Evolutionary conservation across 768 basidiomycete species (phyloP).

Genomic region (Trametes villosa): DNA sequence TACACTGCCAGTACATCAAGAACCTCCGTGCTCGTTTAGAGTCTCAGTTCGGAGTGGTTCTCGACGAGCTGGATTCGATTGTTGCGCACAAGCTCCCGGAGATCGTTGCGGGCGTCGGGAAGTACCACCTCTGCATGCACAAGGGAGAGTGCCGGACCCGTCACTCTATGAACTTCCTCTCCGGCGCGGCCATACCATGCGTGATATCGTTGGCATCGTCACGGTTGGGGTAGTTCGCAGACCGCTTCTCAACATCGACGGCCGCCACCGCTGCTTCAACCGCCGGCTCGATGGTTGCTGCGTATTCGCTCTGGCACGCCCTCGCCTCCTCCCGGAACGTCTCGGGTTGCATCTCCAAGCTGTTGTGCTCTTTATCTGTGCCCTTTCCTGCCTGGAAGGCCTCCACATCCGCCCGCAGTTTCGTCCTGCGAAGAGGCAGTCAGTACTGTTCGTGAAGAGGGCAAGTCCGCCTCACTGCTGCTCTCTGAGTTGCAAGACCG

Average conservation of each 20-base stretch:
- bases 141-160: no score
- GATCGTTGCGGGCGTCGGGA: no score
- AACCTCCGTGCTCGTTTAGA: constrained; percentile 14
- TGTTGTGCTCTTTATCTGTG: neutral
- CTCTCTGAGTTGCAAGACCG: neutral
- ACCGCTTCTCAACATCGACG: no score
- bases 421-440: neutral
- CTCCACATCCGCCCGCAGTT: neutral
- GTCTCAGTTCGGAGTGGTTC: constrained; percentile 1
- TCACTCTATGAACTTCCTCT: no score
- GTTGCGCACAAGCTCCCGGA: neutral
- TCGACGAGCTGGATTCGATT: constrained; percentile 1
- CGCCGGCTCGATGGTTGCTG: neutral
- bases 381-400: no score
- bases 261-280: neutral
- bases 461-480: neutral
- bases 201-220: no score
- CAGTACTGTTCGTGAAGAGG: neutral
- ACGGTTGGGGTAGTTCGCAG: no score
- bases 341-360: no score
- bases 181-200: no score
- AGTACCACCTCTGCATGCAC: no score
- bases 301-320: neutral
- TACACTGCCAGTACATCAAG: constrained; percentile 31
- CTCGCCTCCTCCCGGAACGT: neutral